Conservation (phyloP, 2,329 filamentous ascomycete genomes). For the Onygenales sp. region DNA sequence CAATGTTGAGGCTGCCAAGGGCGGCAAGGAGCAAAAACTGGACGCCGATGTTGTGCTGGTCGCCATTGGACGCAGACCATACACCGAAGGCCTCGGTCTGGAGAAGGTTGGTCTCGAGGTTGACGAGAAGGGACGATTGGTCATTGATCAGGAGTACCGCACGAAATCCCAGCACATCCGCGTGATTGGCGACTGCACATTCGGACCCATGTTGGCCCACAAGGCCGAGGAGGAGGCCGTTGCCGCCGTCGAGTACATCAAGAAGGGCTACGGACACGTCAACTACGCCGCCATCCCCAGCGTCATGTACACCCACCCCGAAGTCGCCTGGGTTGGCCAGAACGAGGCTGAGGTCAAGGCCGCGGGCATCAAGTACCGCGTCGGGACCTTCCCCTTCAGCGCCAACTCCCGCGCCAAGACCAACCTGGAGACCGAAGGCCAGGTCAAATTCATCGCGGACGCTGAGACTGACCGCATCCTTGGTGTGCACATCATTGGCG, state of each 20-base stretch:
- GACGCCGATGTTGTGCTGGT: constrained; percentile 94
- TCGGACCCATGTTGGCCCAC: constrained; percentile 97
- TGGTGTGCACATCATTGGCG: constrained; percentile 91
- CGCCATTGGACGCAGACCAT: constrained; percentile 90
- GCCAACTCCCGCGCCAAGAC: constrained; percentile 99
- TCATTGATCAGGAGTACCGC: constrained; percentile 98
- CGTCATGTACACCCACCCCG: constrained; percentile 99
- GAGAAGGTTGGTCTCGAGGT: constrained; percentile 80
- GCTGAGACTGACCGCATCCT: constrained; percentile 93
- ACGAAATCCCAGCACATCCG: constrained; percentile 97
- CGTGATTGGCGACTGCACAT: constrained; percentile 90
- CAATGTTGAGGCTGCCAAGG: constrained; percentile 84
- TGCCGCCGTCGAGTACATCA: constrained; percentile 91
- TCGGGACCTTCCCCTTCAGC: constrained; percentile 92
- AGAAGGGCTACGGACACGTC: constrained; percentile 95
- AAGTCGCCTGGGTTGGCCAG: constrained; percentile 97
- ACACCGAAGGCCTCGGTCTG: constrained; percentile 81
- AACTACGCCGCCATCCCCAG: constrained; percentile 97
- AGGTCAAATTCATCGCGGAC: constrained; percentile 96
- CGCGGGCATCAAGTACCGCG: constrained; percentile 79
- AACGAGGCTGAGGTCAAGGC: constrained; percentile 94
- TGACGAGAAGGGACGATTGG: constrained; percentile 86
- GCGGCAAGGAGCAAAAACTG: constrained; percentile 85
- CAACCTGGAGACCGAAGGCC: constrained; percentile 87
- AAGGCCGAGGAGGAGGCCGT: constrained; percentile 98